Percentiles rank a stretch among this genome's conserved stretches.
These are phyloP conservation scores for Backusella westeae DNA, from an alignment of 192 early-diverging fungal genomes.

Conservation along the genomic window DNA sequence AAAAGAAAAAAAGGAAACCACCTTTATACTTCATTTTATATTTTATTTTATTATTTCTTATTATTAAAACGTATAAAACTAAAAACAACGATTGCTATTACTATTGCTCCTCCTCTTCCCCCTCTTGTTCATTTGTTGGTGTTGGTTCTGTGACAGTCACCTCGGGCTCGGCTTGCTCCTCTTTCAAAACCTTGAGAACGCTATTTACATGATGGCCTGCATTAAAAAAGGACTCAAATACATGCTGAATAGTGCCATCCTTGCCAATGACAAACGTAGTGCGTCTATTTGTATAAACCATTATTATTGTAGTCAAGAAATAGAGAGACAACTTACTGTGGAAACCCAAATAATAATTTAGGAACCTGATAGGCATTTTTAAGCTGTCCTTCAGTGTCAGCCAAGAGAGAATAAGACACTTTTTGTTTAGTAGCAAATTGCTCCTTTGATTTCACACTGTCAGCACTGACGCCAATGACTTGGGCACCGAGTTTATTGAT, in stretches of 20 bases:
- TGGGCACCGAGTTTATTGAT: constrained; percentile 32
- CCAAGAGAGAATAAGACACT: constrained; percentile 32
- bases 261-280: constrained; percentile 36
- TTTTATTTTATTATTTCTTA: background rate
- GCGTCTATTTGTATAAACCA: constrained; percentile 21
- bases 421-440: constrained; percentile 21
- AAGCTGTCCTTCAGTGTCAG: constrained; percentile 31
- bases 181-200: constrained; percentile 30
- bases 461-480: constrained; percentile 38
- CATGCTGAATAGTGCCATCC: constrained; percentile 36
- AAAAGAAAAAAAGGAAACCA: background rate
- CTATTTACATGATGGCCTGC: constrained; percentile 30
- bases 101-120: background rate
- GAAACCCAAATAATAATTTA: constrained; percentile 19
- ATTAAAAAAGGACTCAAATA: constrained; percentile 37
- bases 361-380: constrained; percentile 33
- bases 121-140: background rate
- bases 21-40: background rate
- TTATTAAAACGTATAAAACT: background rate
- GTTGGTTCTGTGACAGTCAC: background rate
- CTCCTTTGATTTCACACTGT: constrained; percentile 33
- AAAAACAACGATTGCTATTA: background rate
- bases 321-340: background rate
- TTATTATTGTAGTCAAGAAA: background rate
- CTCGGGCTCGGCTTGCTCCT: background rate